Conservation (phyloP, 2,329 filamentous ascomycete species). For the Pseudopyricularia javanii region DNA sequence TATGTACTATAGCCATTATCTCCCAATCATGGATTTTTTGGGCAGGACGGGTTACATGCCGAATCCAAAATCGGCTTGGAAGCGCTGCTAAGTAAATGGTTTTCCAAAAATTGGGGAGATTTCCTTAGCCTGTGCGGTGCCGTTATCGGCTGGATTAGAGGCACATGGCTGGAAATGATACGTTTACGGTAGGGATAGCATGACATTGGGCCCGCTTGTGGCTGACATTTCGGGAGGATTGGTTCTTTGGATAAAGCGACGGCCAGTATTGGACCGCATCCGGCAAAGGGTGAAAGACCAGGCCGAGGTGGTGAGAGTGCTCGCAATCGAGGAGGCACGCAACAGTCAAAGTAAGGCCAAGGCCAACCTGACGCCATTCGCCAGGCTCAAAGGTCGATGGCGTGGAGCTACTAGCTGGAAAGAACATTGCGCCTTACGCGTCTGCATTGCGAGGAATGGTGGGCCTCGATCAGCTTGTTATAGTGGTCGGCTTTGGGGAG, state of each 20-base stretch:
- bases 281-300: slow-evolving; percentile 9
- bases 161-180: slow-evolving; percentile 88
- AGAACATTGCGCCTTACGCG: slow-evolving; percentile 10
- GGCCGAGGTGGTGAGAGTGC: slow-evolving; percentile 7
- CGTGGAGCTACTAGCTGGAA: background rate
- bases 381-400: slow-evolving; percentile 6
- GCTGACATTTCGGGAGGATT: slow-evolving; percentile 26
- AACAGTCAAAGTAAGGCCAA: background rate
- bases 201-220: slow-evolving; percentile 21
- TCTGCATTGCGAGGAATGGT: slow-evolving; percentile 20
- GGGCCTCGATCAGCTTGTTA: slow-evolving; percentile 21
- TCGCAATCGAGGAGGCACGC: slow-evolving; percentile 11
- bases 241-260: slow-evolving; percentile 14
- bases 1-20: slow-evolving; percentile 22
- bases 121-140: slow-evolving; percentile 98
- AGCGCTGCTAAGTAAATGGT: slow-evolving; percentile 97
- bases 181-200: slow-evolving; percentile 26
- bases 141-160: slow-evolving; percentile 97
- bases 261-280: slow-evolving; percentile 10
- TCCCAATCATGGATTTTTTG: slow-evolving; percentile 23
- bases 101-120: slow-evolving; percentile 92
- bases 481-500: slow-evolving; percentile 26
- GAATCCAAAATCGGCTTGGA: slow-evolving; percentile 96
- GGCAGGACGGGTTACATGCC: slow-evolving; percentile 37
- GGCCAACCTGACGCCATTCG: slow-evolving; percentile 4